phyloP scores from a whole-genome alignment of 2,329 filamentous ascomycete species.

The Neobulgaria alba region DNA sequence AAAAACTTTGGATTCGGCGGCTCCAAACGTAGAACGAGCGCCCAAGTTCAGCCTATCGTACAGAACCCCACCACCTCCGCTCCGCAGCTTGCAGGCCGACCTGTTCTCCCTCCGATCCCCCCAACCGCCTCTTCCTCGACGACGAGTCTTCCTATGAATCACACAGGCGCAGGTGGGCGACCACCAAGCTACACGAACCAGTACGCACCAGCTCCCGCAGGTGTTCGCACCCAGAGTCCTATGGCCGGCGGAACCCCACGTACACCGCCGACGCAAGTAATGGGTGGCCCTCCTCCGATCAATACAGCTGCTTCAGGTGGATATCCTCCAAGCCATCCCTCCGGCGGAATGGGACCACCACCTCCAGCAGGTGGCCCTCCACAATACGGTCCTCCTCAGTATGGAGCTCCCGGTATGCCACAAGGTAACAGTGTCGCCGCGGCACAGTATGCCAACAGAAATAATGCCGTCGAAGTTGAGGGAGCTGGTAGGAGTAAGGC shows the following conservation, averaged over 20 bases:
- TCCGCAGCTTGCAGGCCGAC: constrained; percentile 18
- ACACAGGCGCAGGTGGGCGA: constrained; percentile 49
- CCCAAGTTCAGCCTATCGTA: constrained; percentile 41
- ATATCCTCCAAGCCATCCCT: constrained; percentile 44
- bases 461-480: constrained; percentile 65
- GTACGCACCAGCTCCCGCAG: constrained; percentile 40
- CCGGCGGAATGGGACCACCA: constrained; percentile 30
- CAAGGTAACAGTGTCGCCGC: constrained; percentile 19
- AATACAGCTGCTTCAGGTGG: constrained; percentile 53
- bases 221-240: constrained; percentile 39
- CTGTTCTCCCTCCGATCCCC: constrained; percentile 24
- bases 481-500: constrained; percentile 86
- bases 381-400: constrained; percentile 26
- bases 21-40: constrained; percentile 62
- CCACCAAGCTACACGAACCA: constrained; percentile 56
- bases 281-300: constrained; percentile 57
- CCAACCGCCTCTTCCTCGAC: constrained; percentile 38
- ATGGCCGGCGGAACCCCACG: constrained; percentile 24
- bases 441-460: constrained; percentile 26
- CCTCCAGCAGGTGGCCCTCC: constrained; percentile 26
- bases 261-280: constrained; percentile 28
- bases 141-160: constrained; percentile 53
- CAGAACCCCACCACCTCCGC: constrained; percentile 24
- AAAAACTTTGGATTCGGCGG: constrained; percentile 68
- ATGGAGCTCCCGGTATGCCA: constrained; percentile 19